Percentiles rank a stretch among this genome's conserved stretches.
phyloP scores from a whole-genome alignment of 495 filamentous ascomycete species.

The Margaritispora aquatica region DNA sequence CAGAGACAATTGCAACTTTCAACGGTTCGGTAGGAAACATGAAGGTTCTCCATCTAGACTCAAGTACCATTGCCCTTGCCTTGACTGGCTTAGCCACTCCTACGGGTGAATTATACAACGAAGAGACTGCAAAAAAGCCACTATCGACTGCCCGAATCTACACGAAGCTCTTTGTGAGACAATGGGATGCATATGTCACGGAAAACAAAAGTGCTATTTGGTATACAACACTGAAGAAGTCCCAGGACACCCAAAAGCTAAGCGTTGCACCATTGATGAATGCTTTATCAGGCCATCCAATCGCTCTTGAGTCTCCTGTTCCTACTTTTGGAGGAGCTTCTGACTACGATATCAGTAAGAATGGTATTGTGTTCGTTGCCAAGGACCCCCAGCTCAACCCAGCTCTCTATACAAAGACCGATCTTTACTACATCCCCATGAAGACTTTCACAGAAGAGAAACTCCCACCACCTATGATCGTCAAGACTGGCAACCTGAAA shows the following conservation, averaged over 20 bases:
- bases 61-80: slow-evolving; percentile 63
- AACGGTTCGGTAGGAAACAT: slow-evolving; percentile 66
- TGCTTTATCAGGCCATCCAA: slow-evolving; percentile 34
- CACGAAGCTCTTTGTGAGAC: slow-evolving; percentile 63
- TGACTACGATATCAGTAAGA: slow-evolving; percentile 50
- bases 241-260: slow-evolving; percentile 36
- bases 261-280: slow-evolving; percentile 42
- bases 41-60: slow-evolving; percentile 56
- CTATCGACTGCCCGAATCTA: slow-evolving; percentile 60
- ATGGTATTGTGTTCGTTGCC: slow-evolving; percentile 71
- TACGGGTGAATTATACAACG: slow-evolving; percentile 56
- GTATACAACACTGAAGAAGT: slow-evolving; percentile 57
- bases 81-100: slow-evolving; percentile 55
- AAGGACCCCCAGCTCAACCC: slow-evolving; percentile 67
- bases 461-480: slow-evolving; percentile 35
- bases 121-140: slow-evolving; percentile 46
- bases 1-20: slow-evolving; percentile 46
- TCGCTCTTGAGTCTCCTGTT: slow-evolving; percentile 41
- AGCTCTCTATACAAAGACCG: slow-evolving; percentile 75
- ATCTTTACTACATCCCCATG: slow-evolving; percentile 67
- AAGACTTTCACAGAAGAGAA: slow-evolving; percentile 47
- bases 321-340: slow-evolving; percentile 47
- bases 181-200: slow-evolving; percentile 69
- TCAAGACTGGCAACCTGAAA: slow-evolving; percentile 45
- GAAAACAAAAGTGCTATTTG: slow-evolving; percentile 68